These are phyloP conservation scores for Phialophora expanda DNA, from an alignment of 2,329 filamentous ascomycete genomes.

Conservation along the genomic window DNA sequence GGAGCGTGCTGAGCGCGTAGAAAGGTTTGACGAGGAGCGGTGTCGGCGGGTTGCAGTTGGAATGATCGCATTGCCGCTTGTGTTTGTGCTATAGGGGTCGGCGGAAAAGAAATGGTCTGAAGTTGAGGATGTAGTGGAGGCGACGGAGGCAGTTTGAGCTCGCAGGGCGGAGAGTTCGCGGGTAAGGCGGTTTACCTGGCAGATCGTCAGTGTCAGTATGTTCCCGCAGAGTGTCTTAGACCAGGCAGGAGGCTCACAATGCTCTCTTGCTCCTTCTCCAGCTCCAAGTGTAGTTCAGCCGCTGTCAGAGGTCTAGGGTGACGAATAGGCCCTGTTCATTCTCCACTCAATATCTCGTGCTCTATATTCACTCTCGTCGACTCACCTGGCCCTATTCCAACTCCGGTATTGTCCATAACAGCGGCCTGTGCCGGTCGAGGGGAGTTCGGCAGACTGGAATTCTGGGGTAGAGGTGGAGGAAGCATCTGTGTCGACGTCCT, in stretches of 20 bases:
- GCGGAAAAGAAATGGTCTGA: conserved; percentile 52
- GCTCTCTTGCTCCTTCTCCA: conserved; percentile 95
- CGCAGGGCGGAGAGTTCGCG: conserved; percentile 87
- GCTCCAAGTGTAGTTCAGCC: conserved; percentile 83
- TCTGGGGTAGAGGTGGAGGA: conserved; percentile 46
- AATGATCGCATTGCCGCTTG: conserved; percentile 55
- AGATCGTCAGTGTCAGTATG: not conserved
- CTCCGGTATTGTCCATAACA: conserved; percentile 45
- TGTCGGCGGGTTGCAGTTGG: conserved; percentile 62
- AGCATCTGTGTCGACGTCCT: conserved; percentile 57
- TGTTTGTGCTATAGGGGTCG: conserved; percentile 44
- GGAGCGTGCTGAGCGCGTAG: conserved; percentile 48
- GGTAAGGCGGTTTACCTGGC: conserved; percentile 88
- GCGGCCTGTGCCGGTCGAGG: conserved; percentile 37
- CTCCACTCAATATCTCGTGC: conserved; percentile 5
- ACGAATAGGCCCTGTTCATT: conserved; percentile 69
- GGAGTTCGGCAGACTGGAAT: conserved; percentile 41
- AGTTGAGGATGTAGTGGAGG: conserved; percentile 64
- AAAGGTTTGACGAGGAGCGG: conserved; percentile 62
- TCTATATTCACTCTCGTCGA: not conserved
- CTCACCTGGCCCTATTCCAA: conserved; percentile 50
- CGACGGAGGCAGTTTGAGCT: conserved; percentile 67
- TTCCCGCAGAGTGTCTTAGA: not conserved
- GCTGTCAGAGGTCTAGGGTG: conserved; percentile 87
- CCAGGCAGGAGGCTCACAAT: conserved; percentile 65